A percentile compares a stretch with the other conserved stretches of the same genome.
These are phyloP conservation scores for Vanrija pseudolonga DNA, from an alignment of 1,284 basidiomycete species.

Conservation along the genomic window DNA sequence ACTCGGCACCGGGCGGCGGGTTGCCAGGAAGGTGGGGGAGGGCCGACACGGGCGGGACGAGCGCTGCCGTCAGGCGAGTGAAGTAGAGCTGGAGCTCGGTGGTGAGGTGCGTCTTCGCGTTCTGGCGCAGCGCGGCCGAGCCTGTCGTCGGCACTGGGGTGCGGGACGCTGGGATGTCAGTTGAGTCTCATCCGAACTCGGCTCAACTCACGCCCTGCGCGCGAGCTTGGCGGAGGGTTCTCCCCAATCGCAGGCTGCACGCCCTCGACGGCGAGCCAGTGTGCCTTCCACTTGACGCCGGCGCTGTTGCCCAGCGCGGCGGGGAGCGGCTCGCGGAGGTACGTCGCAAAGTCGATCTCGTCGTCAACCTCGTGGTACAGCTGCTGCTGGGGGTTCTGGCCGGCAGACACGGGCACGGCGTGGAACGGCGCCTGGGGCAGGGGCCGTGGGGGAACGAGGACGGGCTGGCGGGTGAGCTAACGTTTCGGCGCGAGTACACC, in stretches of 20 bases:
- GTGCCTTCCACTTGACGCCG: constrained; percentile 58
- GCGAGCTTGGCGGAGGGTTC: constrained; percentile 67
- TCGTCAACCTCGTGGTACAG: constrained; percentile 88
- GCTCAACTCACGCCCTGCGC: constrained; percentile 31
- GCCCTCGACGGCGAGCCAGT: constrained; percentile 98
- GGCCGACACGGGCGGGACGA: constrained; percentile 62
- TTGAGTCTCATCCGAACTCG: neutral
- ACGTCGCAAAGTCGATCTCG: constrained; percentile 92
- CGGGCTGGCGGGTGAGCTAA: constrained; percentile 26
- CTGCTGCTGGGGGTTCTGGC: constrained; percentile 49
- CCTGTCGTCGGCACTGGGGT: constrained; percentile 25
- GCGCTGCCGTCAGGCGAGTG: constrained; percentile 78
- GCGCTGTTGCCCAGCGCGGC: constrained; percentile 38
- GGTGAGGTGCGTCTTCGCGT: constrained; percentile 86
- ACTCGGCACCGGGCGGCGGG: constrained; percentile 13
- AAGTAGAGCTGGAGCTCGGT: constrained; percentile 95
- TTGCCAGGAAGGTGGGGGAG: constrained; percentile 23
- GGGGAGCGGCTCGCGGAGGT: constrained; percentile 56
- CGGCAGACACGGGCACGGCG: constrained; percentile 42
- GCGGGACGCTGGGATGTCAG: constrained; percentile 27
- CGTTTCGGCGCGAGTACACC: constrained; percentile 8
- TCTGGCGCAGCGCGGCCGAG: constrained; percentile 38
- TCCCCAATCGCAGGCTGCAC: constrained; percentile 95
- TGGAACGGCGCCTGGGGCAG: constrained; percentile 64
- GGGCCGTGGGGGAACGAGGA: constrained; percentile 44